These are phyloP conservation scores for Daldinia eschscholtzii DNA, from an alignment of 2,329 filamentous ascomycete species.

Conservation along the genomic window DNA sequence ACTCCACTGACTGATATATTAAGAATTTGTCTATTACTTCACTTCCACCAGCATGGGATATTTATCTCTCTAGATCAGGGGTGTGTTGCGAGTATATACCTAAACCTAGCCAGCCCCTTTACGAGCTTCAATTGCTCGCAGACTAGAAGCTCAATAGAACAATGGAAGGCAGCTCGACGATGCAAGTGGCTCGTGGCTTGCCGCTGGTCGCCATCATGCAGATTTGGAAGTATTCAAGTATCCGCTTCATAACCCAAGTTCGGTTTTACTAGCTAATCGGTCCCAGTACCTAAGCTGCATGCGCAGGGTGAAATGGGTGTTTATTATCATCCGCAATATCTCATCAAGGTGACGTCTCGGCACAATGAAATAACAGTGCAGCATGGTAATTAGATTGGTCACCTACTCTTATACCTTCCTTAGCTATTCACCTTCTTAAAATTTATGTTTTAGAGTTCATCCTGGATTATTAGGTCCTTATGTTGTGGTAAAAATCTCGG, in stretches of 20 bases:
- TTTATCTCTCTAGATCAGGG: neutral
- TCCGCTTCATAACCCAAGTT: slow-evolving; percentile 9
- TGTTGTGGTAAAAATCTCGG: slow-evolving; percentile 16
- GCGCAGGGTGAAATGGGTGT: slow-evolving; percentile 14
- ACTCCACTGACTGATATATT: neutral
- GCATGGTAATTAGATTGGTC: neutral
- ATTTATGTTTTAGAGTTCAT: neutral
- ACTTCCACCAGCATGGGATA: neutral
- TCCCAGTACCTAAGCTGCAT: slow-evolving; percentile 7
- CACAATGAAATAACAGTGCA: neutral
- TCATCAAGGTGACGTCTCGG: neutral
- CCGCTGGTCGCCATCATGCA: slow-evolving; percentile 43
- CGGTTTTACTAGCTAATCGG: slow-evolving; percentile 5
- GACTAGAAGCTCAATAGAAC: slow-evolving; percentile 45
- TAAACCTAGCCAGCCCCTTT: slow-evolving; percentile 10
- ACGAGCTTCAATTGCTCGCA: slow-evolving; percentile 35
- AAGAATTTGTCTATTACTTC: neutral
- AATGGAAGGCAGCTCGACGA: slow-evolving; percentile 35
- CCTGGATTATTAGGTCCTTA: neutral
- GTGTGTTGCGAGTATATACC: slow-evolving; percentile 30
- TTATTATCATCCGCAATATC: neutral
- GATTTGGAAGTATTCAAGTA: slow-evolving; percentile 34
- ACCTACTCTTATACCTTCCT: neutral
- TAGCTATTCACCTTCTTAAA: neutral
- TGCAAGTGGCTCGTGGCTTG: slow-evolving; percentile 45